Evolutionary conservation across 1,139 yeast species (phyloP), one percentile per base, ranked within the genome.

Genomic region (Pichia sp.): DNA sequence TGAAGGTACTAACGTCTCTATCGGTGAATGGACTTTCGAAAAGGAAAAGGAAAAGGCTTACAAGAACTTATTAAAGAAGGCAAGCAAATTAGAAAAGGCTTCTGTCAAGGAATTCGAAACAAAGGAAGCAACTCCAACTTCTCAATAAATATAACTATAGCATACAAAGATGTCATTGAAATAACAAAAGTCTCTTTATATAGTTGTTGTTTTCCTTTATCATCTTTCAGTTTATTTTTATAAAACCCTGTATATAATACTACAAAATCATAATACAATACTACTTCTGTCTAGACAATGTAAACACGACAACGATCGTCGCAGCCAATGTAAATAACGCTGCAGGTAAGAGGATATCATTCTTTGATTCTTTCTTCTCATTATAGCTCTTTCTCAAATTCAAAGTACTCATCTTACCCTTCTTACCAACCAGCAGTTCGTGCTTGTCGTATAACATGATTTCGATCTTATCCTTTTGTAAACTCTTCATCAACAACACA

Each of bases 391-490:
- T 28, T 36, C 45, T 42, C n/a, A 36, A 22, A 33, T 36, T 42
- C n/a, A 42, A 20, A 12, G 45, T 42, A 31, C 37, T 32, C 39
- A 47, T 33, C 10, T 38, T 49, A 15, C 47, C 49, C 34, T 41
- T 48, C 22, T 41, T 44, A 14, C 51, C 48, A 12, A 48, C 24
- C 10, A 40, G 4, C 7, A 38, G 20, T 21, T 31, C 44, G 10
- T 48, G 31, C 22, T 34, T 32, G 30, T 84, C 84, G 62, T 88
- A 96, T 34, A 88, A 68, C 56, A 73, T 81, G 45, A 88, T 67
- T 57, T 87, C 95, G 10, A 89, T 86, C 62, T 85, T 85, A 38
- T 78, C 83, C 42, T 70, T 67, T 19, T 73, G 71, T 35, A 77
- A 66, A 45, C 68, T 68, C 46, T 69, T 69, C 56, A 83, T 75